Percentiles rank a stretch among this genome's conserved stretches.
Conservation (phyloP, 23 red algal genomes). For the Pyropia yezoensis region DNA sequence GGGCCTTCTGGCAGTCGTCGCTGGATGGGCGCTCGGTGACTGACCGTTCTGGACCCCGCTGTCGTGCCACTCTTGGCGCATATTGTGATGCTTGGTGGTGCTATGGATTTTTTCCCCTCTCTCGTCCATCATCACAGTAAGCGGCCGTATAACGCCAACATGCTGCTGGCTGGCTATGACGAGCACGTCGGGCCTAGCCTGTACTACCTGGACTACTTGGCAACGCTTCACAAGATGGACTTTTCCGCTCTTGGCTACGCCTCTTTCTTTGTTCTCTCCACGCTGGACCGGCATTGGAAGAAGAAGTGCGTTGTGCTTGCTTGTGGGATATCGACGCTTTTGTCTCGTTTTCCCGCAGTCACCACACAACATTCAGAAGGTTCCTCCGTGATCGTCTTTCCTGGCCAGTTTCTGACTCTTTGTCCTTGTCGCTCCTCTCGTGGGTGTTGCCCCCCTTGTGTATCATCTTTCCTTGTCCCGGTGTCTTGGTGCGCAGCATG, state of each 20-base stretch:
- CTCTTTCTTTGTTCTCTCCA: conserved; percentile 80
- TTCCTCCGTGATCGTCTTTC: too few relatives aligned
- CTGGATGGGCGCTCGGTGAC: too few relatives aligned
- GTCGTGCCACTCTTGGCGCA: too few relatives aligned
- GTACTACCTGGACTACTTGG: conserved; percentile 96
- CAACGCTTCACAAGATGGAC: conserved; percentile 65
- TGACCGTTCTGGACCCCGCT: too few relatives aligned
- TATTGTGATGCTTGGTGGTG: too few relatives aligned
- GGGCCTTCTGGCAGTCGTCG: too few relatives aligned
- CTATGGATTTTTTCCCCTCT: too few relatives aligned
- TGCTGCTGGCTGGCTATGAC: conserved; percentile 86
- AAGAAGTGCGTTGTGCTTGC: conserved; percentile 14
- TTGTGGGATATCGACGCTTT: too few relatives aligned
- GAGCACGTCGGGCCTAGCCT: conserved; percentile 18
- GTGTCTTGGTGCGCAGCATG: conserved; percentile 6
- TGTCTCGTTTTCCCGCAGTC: too few relatives aligned
- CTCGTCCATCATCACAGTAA: conserved; percentile 6
- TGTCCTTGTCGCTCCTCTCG: not conserved
- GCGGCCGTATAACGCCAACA: conserved; percentile 62
- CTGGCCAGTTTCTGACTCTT: not conserved
- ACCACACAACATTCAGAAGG: too few relatives aligned
- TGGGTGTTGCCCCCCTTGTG: too few relatives aligned
- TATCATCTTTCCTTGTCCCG: not conserved
- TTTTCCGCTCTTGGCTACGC: conserved; percentile 88
- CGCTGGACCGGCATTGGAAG: conserved; percentile 85